Base-by-base conservation (phyloP, 495 filamentous ascomycete species). In the Penicillium mononematosum region DNA sequence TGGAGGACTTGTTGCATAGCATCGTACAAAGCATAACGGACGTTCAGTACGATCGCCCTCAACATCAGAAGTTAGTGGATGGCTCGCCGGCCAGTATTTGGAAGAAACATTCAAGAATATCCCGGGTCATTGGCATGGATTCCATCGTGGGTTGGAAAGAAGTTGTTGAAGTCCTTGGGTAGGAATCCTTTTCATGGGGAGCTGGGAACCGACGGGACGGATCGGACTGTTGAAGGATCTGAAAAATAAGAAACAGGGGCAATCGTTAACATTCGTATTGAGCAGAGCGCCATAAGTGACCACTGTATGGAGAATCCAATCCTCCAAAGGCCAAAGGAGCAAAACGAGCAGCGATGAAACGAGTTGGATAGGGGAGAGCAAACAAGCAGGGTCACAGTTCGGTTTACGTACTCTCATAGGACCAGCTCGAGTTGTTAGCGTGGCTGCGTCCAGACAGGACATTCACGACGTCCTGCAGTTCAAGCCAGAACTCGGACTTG, bases 401-500 rank as follows among this genome's bases (percentile, higher is more conserved):
- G 22, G 12, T 38, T 67, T 65, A 69, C 66, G 62, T 70, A 70
- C 66, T 70, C 50, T 75, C 71, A 45, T 75, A 71, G 58, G 58
- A 56, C 68, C 69, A 72, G 25, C 53, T 58, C 27, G 65, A 65
- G 14, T 60, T 50, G 29, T 50, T 27, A n/a, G 58, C 42, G 38
- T 56, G 53, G 14, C 83, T 83, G 45, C 92, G 79, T 4, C 91
- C 94, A 38, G 88, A 89, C 31, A 99, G 71, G 11, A 87, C 87
- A 71, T 98, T 89, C 3, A 96, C 92, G 36, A 90, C 85, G 22
- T 85, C 77, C 75, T 91, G 92, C 65, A 95, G 75, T 25, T 79
- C 78, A 48, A 91, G 73, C 95, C 95, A 99, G 72, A 89, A 92
- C 56, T 92, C 91, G 5, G 84, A 68, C 73, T 85, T 91, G 24